These are phyloP conservation scores for Lasiodiplodia gonubiensis DNA, from an alignment of 2,329 filamentous ascomycete species.

Conservation along the genomic window DNA sequence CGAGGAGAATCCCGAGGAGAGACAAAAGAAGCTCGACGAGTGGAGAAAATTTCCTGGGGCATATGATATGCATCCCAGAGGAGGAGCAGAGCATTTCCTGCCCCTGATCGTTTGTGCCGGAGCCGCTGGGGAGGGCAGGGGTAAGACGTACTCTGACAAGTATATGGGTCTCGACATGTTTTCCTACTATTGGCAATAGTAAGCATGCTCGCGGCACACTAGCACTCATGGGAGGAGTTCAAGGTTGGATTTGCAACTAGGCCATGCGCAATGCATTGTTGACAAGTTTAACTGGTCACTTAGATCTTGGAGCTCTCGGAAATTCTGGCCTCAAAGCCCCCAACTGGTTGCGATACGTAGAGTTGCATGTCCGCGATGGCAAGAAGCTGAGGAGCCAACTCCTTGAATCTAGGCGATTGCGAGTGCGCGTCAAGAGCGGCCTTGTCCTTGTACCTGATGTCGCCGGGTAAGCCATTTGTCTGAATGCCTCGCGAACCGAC, in stretches of 20 bases:
- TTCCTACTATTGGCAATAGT: slow-evolving; percentile 61
- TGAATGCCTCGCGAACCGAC: not conserved
- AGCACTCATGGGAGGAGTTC: not conserved
- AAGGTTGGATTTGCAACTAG: not conserved
- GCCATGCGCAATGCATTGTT: not conserved
- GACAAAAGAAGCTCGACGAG: slow-evolving; percentile 49
- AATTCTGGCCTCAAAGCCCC: slow-evolving; percentile 1
- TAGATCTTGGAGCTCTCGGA: not conserved
- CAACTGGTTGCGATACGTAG: slow-evolving; percentile 7
- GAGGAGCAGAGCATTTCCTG: slow-evolving; percentile 64
- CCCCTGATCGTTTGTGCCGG: slow-evolving; percentile 64
- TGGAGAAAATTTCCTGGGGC: slow-evolving; percentile 59
- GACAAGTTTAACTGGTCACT: not conserved
- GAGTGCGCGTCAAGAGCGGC: slow-evolving; percentile 38
- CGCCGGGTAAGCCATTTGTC: not conserved
- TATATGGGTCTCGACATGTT: slow-evolving; percentile 58
- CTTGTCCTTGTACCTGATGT: slow-evolving; percentile 40
- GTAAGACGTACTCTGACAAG: slow-evolving; percentile 56
- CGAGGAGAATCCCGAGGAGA: slow-evolving; percentile 42
- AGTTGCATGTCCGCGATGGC: slow-evolving; percentile 2
- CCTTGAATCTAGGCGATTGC: slow-evolving; percentile 36
- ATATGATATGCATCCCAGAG: slow-evolving; percentile 60
- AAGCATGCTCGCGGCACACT: not conserved
- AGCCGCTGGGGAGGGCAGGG: slow-evolving; percentile 52
- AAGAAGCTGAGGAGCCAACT: slow-evolving; percentile 30